A percentile compares a stretch with the other conserved stretches of the same genome.
These are phyloP conservation scores for Cercospora berteroae DNA, from an alignment of 2,329 filamentous ascomycete species.

Conservation along the genomic window DNA sequence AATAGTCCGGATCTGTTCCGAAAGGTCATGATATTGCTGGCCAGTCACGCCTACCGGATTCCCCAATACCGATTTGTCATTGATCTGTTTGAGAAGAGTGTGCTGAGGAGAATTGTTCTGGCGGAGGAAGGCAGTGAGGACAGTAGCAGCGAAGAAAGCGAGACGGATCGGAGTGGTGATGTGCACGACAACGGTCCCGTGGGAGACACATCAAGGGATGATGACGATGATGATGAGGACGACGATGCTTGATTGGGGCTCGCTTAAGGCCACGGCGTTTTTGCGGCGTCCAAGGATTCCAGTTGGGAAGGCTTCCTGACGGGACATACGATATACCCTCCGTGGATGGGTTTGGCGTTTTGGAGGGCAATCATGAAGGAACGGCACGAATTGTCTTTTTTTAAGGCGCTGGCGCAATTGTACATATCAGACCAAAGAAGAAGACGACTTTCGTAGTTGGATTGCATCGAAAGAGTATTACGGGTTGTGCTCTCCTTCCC, in stretches of 20 bases:
- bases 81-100: constrained; percentile 88
- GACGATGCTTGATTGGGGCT: background rate
- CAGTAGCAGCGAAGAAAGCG: constrained; percentile 40
- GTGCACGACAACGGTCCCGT: background rate
- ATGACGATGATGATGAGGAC: background rate
- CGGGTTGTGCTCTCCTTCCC: background rate
- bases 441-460: background rate
- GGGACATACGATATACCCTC: background rate
- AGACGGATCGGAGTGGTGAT: background rate
- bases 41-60: constrained; percentile 85
- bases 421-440: background rate
- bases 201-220: background rate
- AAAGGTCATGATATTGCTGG: constrained; percentile 78
- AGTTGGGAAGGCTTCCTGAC: too few relatives aligned
- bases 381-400: background rate
- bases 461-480: background rate
- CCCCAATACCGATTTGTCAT: constrained; percentile 85
- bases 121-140: constrained; percentile 58
- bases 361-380: background rate
- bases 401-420: background rate
- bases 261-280: background rate
- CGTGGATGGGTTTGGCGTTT: background rate
- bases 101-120: constrained; percentile 80
- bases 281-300: background rate
- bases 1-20: constrained; percentile 72